Base-by-base conservation (phyloP, 441 rosid genomes). In the Arabidopsis hybrid region DNA sequence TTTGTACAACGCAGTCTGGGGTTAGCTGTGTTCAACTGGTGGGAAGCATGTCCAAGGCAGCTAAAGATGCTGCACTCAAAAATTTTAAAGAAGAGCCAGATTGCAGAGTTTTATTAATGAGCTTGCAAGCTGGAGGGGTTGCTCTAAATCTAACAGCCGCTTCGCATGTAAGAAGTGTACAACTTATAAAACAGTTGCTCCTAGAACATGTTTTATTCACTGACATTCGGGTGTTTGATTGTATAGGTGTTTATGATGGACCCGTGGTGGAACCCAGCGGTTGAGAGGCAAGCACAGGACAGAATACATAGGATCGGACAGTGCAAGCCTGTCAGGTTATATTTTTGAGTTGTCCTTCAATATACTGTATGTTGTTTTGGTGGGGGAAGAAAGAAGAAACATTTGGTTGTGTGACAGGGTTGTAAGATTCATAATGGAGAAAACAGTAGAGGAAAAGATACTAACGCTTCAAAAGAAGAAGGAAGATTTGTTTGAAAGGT, bases 191-290 rank as follows among this genome's bases (percentile, higher is more conserved):
- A 21, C 26, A 21, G 26, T 21, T 21, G 26, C 26, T 21, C 26
- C 26, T 21, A 21, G 26, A 21, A 59, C 42, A 40, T 65, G 35
- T 42, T 57, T 21, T 21, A 21, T 21, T 21, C 26, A 21, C 26
- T 64, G 35, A 66, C 42, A 9, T 11, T 40, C 26, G 46, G n/a
- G 6, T 56, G 73, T 49, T 8, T 63, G n/a, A 16, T 43, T 13
- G 6, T 74, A 21, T 58, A 95, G 99, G 98, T 95, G 50, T 95
- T 95, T 82, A 80, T 95, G 87, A 95, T 95, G 99, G 99, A 95
- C 66, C 99, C 99, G 6, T 95, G 99, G 98, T 95, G 98, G 99
- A 95, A 92, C 75, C 99, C 98, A 42, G 99, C 99, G 32, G 99
- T 92, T 65, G 99, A 95, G 85, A 82, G 81, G 58, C 99, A 95